Base-by-base conservation (phyloP, 345 rosid species). In the Raphanus sativus region DNA sequence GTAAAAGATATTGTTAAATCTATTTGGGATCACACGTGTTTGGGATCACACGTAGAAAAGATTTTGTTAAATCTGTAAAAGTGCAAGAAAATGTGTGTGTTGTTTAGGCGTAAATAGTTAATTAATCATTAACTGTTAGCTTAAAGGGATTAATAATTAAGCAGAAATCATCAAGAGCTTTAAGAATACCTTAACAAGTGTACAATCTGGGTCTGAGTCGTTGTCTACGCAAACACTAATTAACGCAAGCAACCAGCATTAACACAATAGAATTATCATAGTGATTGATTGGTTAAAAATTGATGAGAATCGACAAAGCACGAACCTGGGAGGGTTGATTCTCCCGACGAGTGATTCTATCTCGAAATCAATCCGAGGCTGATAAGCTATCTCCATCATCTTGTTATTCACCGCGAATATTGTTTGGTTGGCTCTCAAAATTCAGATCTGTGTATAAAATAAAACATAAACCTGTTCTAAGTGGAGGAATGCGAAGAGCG, bases 161-260 rank as follows among this genome's bases (percentile, higher is more conserved):
- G 29, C 24, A n/a, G 10, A 25, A 40, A 67, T 24, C 33, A 64
- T 17, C 15, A 17, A 17, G 50, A 34, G 30, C 5, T 25, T 62
- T 33, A 4, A 67, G 3, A 61, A 7, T 50, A 94, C 99, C 98
- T 92, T 95, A 40, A 92, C 89, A 61, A 95, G 91, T 56, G 99
- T 92, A 82, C 98, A 87, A 75, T 87, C 86, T 42, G 74, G 85
- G 85, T 65, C 88, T 56, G 93, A 12, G 12, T 95, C 93, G 63
- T 92, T 95, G 79, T 95, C 98, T 48, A 91, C 84, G 63, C 94
- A 89, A 82, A 95, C 96, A 81, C 97, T 95, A 85, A 63, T 81
- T 45, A 48, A 36, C 69, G 7, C 56, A 67, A 25, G 68, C 67
- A 55, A 21, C 29, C 83, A 73, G 29, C 77, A 76, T 3, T 4